Evolutionary conservation across 345 rosid genomes (phyloP), one percentile per base, ranked within the genome.

Genomic region (Ailanthus altissimus): DNA sequence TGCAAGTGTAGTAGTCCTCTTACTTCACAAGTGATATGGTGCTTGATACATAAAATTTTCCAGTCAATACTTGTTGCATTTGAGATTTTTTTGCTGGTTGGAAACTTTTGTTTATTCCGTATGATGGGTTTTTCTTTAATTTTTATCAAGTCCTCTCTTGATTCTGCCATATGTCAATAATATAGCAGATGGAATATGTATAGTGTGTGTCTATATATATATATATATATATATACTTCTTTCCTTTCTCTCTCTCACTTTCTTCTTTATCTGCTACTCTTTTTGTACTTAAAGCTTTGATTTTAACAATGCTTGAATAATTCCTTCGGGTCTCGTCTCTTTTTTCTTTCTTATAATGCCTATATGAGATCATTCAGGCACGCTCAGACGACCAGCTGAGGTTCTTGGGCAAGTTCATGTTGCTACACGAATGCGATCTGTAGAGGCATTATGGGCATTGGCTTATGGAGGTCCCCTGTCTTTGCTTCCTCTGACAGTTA

Each of bases 351-450:
- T 72, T 71, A 71, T 75, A 20, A 43, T 72, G 63, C 69, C 61
- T 61, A 36, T 78, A 42, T 64, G 61, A 74, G 76, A 70, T 78
- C 73, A 79, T 81, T 76, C 83, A 92, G 99, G 99, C 75, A 80
- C 83, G 73, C 81, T 87, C 63, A 88, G 98, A 67, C 86, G 99
- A 73, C 99, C 98, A 40, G 99, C 94, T 64, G 99, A 97, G 86
- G 95, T 97, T 81, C 98, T 97, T 75, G 99, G 99, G 84, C 99
- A 97, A 87, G 97, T 94, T 53, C 95, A 92, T 88, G 91, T 97
- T 77, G 98, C 97, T 56, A 84, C 87, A 46, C 89, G 98, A 87
- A 89, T 87, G 88, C 88, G 92, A 79, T 89, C 99, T 15, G 90
- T 83, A 79, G 97, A 97, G 83, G 93, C 98, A 74, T 80, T 97